Base-by-base conservation (phyloP, 2,329 filamentous ascomycete species). In the Phyllosticta citrichinensis region DNA sequence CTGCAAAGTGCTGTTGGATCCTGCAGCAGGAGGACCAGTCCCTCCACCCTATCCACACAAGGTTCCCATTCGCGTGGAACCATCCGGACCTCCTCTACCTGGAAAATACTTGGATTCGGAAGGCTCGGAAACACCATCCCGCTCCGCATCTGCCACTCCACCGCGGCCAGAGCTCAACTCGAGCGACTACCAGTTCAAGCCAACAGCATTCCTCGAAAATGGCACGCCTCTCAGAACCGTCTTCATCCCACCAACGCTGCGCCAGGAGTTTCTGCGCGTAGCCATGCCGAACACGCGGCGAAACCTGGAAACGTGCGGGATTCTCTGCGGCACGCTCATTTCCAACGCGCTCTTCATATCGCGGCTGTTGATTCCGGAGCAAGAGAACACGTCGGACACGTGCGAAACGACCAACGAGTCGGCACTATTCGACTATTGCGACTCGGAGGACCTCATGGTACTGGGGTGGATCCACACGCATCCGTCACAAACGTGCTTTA, bases 391-490 rank as follows among this genome's bases (percentile, higher is more conserved):
- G 0, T 86, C 87, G 2, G 93, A 99, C 70, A 97, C 94, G 0
- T 99, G 94, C 73, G 93, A 97, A 74, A 97, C 91, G 20, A 85
- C 91, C 55, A 94, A 97, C 66, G 91, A 96, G 72, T 83, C 83
- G 30, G 84, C 85, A 0, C 81, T 97, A 27, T 92, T 97, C 67
- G 91, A 96, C 61, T 97, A 93, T 72, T 95, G 92, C 70, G 89
- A 94, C 67, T 81, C 80, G 5, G 84, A 96, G 69, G 89, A 95
- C 63, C 75, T 97, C 40, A 83, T 96, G 73, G 85, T 96, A 58
- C 81, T 96, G 5, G 93, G 93, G 50, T 99, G 94, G 94, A 99
- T 99, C 63, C 94, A 99, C 71, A 99, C 94, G 0, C 94, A 99
- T 72, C 94, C 94, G 0, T 91, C 88, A 0, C 94, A 99, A 76